Conservation (phyloP, 129 eudicot species). For the Dittrichia graveolens region DNA sequence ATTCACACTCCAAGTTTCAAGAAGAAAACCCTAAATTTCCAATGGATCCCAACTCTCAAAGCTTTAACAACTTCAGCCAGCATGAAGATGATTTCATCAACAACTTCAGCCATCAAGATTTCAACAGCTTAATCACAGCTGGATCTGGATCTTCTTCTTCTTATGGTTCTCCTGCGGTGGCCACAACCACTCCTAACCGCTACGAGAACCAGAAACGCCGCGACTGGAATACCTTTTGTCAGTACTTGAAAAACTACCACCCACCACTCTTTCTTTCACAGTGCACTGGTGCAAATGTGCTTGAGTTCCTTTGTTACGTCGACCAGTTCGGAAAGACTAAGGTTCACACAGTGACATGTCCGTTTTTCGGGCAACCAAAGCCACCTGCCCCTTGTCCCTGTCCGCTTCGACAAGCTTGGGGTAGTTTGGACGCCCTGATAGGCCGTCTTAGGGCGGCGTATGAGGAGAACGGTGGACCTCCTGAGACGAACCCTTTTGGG, state of each 20-base stretch:
- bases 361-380: slow-evolving; percentile 73
- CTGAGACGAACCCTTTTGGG: slow-evolving; percentile 77
- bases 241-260: slow-evolving; percentile 71
- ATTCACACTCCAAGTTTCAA: slow-evolving; percentile 11
- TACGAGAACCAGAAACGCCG: slow-evolving; percentile 88
- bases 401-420: slow-evolving; percentile 94
- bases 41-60: slow-evolving; percentile 34
- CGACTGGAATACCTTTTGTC: slow-evolving; percentile 91
- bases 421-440: slow-evolving; percentile 82
- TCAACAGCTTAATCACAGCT: slow-evolving; percentile 22
- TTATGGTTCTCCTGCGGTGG: slow-evolving; percentile 27
- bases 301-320: slow-evolving; percentile 73
- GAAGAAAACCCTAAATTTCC: slow-evolving; percentile 27
- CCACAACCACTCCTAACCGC: slow-evolving; percentile 51
- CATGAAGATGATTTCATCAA: no score
- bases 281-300: slow-evolving; percentile 82
- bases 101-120: background rate
- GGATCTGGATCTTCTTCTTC: slow-evolving; percentile 35
- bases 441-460: slow-evolving; percentile 85
- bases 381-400: slow-evolving; percentile 90
- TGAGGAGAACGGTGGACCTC: slow-evolving; percentile 80
- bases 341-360: slow-evolving; percentile 73
- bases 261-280: slow-evolving; percentile 70
- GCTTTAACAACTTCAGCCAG: background rate
- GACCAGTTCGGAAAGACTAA: slow-evolving; percentile 91